Evolutionary conservation across 805 yeast species (phyloP).

Genomic region (Candida namnaoensis): DNA sequence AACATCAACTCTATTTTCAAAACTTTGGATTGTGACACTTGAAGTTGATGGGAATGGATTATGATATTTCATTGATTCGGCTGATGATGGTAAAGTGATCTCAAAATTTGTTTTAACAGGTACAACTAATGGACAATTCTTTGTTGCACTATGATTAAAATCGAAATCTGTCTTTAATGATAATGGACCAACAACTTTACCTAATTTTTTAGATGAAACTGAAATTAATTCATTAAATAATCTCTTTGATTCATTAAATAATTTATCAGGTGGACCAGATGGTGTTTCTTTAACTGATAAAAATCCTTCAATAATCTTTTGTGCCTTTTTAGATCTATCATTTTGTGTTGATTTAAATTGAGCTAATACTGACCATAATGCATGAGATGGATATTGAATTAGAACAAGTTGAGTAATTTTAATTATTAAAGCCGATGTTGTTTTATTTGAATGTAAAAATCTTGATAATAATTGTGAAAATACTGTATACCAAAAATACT

Average conservation of each 20-base stretch:
- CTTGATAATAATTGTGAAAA: conserved; percentile 82
- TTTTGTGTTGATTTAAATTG: conserved; percentile 50
- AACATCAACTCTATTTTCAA: conserved; percentile 62
- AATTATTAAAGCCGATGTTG: conserved; percentile 46
- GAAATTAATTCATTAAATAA: conserved; percentile 17
- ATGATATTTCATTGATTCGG: conserved; percentile 29
- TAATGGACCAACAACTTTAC: conserved; percentile 7
- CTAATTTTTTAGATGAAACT: conserved; percentile 15
- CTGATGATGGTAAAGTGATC: conserved; percentile 48
- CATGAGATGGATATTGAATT: conserved; percentile 65
- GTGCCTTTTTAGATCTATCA: conserved; percentile 38
- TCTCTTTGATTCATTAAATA: conserved; percentile 14
- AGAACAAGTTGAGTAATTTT: conserved; percentile 52
- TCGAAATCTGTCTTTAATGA: conserved; percentile 30
- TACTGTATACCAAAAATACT: conserved; percentile 69
- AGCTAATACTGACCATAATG: conserved; percentile 78
- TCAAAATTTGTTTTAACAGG: conserved; percentile 70
- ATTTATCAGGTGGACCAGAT: not conserved
- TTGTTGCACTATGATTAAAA: conserved; percentile 26
- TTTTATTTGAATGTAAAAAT: conserved; percentile 50
- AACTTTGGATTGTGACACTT: conserved; percentile 46
- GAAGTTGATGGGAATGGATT: conserved; percentile 35
- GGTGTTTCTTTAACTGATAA: conserved; percentile 4
- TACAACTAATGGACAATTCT: conserved; percentile 52
- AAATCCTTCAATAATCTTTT: conserved; percentile 27